Conservation (phyloP, 2,329 filamentous ascomycete genomes). For the Colletotrichum sansevieriae region DNA sequence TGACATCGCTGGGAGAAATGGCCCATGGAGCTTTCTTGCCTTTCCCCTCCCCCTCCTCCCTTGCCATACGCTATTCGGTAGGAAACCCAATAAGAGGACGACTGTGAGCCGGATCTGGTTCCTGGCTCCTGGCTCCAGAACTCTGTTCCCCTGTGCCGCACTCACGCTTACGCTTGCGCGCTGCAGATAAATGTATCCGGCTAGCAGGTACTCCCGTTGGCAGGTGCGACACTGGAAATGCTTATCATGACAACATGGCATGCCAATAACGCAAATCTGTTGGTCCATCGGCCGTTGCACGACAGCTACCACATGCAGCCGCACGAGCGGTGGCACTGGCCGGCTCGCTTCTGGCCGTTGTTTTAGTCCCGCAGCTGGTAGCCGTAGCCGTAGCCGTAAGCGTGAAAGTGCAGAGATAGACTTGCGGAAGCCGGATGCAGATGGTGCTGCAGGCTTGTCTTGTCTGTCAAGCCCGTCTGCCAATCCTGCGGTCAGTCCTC, state of each 20-base stretch:
- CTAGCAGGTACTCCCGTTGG: neutral
- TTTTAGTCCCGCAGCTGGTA: constrained; percentile 7
- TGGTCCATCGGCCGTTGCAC: neutral
- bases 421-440: neutral
- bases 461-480: neutral
- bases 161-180: constrained; percentile 7
- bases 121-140: neutral
- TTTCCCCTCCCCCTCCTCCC: too few species aligned
- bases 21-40: too few species aligned
- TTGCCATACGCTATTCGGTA: too few species aligned
- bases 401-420: neutral
- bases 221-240: constrained; percentile 27
- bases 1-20: too few species aligned
- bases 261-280: neutral
- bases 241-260: constrained; percentile 33
- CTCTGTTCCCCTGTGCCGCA: constrained; percentile 4
- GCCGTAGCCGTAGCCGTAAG: neutral
- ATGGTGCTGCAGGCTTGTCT: neutral
- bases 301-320: neutral
- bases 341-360: constrained; percentile 4
- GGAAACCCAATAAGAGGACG: constrained; percentile 9
- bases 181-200: constrained; percentile 8
- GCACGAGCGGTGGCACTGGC: neutral
- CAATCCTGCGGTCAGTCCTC: neutral
- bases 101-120: constrained; percentile 14